Conservation (phyloP, 2,329 filamentous ascomycete genomes). For the Aspergillus sp. region DNA sequence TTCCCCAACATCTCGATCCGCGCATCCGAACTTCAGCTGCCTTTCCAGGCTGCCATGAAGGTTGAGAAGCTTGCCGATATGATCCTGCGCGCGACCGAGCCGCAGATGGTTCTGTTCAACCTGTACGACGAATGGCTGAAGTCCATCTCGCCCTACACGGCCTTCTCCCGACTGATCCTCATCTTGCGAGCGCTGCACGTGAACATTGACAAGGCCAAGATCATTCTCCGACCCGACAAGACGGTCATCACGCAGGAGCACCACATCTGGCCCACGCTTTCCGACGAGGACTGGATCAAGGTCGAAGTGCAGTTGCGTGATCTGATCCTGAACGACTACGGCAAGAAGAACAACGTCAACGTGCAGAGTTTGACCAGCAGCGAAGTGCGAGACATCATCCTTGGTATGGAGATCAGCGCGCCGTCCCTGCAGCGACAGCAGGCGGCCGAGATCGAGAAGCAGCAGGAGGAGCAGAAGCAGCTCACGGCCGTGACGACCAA, state of each 20-base stretch:
- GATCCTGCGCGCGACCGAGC: constrained; percentile 95
- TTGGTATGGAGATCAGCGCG: constrained; percentile 99
- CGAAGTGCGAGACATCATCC: constrained; percentile 95
- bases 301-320: constrained; percentile 96
- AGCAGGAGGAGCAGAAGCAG: constrained; percentile 94
- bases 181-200: constrained; percentile 94
- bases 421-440: constrained; percentile 98
- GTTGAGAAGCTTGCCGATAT: constrained; percentile 99
- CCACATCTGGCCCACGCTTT: constrained; percentile 94
- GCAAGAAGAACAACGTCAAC: constrained; percentile 99
- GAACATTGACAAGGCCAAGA: constrained; percentile 97
- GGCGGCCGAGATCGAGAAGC: constrained; percentile 97
- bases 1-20: constrained; percentile 99
- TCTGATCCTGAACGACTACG: constrained; percentile 95
- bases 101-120: constrained; percentile 99
- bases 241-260: constrained; percentile 97
- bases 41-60: constrained; percentile 99
- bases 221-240: constrained; percentile 93
- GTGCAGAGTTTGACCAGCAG: constrained; percentile 93
- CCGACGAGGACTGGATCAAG: constrained; percentile 98
- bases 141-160: constrained; percentile 96
- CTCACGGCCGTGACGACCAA: constrained; percentile 97
- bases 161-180: constrained; percentile 90
- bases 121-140: constrained; percentile 99
- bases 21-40: constrained; percentile 91